Evolutionary conservation across 306 rosid genomes (phyloP), one percentile per base, ranked within the genome.

Genomic region (Fagus sylvatica): DNA sequence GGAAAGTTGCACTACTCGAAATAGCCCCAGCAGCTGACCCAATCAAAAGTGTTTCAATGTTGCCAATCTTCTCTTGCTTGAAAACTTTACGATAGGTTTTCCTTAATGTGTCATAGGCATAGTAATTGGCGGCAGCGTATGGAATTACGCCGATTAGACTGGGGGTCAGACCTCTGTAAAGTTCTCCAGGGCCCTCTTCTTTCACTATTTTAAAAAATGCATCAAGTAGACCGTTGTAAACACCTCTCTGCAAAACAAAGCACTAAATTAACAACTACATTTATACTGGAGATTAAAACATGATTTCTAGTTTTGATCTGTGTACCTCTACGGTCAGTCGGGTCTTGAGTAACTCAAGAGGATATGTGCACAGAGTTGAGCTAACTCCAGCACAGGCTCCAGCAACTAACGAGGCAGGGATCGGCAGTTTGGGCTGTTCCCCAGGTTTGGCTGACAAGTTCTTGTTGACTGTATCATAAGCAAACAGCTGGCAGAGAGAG

Each of bases 301-400:
- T 12, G n/a, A 73, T 55, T 68, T 4, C 43, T 54, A 41, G 42
- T 22, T 53, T 16, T 2, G 10, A 46, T 75, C 7, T 57, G n/a
- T 42, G 60, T 85, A 93, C 99, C 96, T 95, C 97, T 60, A 95
- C 85, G 53, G 99, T 95, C 84, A 95, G 86, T 71, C 99, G 90
- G 48, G 99, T 95, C 84, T 95, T 95, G 68, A 95, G 82, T 75
- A 95, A 82, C 81, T 95, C 99, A 22, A 95, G 99, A 11, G 99
- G 98, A 79, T 95, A 93, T 6, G 97, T 95, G 82, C 86, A 85
- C 39, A 95, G 51, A 17, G 99, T 95, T 59, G 99, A 91, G 84
- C 97, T 93, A 40, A 95, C 97, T 83, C 99, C 99, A 64, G 98
- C 99, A 85, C 97, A 93, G 49, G 99, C 99, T 22, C 99, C 99